Conservation (phyloP, 2,329 filamentous ascomycete species). For the Emmonsia crescens region DNA sequence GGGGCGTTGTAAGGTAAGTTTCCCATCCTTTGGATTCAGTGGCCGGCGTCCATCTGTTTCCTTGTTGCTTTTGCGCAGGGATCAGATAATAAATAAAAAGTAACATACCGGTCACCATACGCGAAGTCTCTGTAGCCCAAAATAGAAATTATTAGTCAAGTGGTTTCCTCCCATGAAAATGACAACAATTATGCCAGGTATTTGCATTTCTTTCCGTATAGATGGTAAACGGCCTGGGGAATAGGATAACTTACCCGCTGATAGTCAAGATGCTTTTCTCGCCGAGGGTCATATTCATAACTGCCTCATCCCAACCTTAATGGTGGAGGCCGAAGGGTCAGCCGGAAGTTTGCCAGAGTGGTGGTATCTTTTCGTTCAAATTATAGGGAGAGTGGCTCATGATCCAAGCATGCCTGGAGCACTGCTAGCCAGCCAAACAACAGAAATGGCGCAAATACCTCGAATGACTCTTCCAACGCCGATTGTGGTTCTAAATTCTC, state of each 20-base stretch:
- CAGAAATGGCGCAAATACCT: slow-evolving; percentile 45
- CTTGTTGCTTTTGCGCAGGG: background rate
- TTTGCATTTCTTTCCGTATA: background rate
- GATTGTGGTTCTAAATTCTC: slow-evolving; percentile 66
- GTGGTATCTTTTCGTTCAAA: background rate
- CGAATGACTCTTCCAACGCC: slow-evolving; percentile 76
- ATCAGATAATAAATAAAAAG: background rate
- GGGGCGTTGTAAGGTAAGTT: background rate
- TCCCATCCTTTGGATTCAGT: background rate
- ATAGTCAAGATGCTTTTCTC: slow-evolving; percentile 84
- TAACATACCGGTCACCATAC: slow-evolving; percentile 32
- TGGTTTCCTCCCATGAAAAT: background rate
- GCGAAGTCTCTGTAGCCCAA: slow-evolving; percentile 24
- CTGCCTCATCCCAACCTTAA: slow-evolving; percentile 74
- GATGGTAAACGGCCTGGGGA: background rate
- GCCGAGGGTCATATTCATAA: slow-evolving; percentile 74
- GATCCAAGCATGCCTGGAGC: background rate
- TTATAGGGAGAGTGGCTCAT: too few relatives aligned
- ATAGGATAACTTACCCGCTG: slow-evolving; percentile 47
- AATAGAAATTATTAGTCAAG: background rate
- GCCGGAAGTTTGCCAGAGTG: background rate
- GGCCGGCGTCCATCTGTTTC: background rate
- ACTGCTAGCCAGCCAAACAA: background rate
- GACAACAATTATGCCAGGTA: background rate
- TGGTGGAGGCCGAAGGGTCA: slow-evolving; percentile 14